These are phyloP conservation scores for Eremochloa ophiuroides DNA, from an alignment of 176 grass and related monocot genomes.

Conservation along the genomic window DNA sequence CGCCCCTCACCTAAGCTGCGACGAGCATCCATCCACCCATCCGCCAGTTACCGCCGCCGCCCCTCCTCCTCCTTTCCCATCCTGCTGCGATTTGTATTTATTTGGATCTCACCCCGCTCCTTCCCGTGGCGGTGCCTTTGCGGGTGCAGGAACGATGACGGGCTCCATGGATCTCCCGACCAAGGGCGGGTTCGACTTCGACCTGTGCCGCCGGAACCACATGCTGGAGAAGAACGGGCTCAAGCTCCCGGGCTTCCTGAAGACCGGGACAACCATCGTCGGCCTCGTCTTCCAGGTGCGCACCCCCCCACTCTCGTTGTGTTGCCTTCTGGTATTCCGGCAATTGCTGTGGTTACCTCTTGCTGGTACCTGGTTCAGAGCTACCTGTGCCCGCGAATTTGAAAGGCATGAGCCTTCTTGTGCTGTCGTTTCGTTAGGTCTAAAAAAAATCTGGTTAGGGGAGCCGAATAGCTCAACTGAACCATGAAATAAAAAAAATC, in stretches of 20 bases:
- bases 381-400: not conserved
- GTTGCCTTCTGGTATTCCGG: not conserved
- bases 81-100: not conserved
- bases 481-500: not conserved
- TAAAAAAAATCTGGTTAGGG: too few relatives aligned
- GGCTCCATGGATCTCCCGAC: conserved; percentile 28
- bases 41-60: not conserved
- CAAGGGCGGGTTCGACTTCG: conserved; percentile 64
- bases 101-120: not conserved
- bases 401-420: not conserved
- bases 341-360: not conserved
- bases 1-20: not conserved
- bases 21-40: not conserved
- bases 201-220: conserved; percentile 47
- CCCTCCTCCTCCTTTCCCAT: not conserved
- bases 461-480: not conserved
- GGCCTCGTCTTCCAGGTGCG: conserved; percentile 50
- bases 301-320: not conserved
- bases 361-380: not conserved
- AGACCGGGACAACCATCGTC: conserved; percentile 72
- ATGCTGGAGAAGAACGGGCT: conserved; percentile 54
- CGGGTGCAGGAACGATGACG: not conserved
- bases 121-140: not conserved
- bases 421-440: too few relatives aligned
- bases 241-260: conserved; percentile 37